Evolutionary conservation across 202 grass and related monocot species (phyloP).

Genomic region (Carex arenaria): DNA sequence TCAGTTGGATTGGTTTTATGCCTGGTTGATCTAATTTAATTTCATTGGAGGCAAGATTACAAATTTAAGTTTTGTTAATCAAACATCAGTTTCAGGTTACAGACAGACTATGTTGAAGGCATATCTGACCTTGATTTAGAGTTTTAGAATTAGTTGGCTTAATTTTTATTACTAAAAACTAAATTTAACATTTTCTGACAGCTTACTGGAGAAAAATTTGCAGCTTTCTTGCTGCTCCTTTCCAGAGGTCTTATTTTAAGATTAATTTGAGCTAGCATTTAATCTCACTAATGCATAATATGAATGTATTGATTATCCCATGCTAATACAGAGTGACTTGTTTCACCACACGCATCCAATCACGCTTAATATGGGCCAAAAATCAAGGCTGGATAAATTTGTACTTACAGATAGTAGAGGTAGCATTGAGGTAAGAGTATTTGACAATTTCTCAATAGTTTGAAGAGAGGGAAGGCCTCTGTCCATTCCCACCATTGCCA

Average conservation of each 20-base stretch:
- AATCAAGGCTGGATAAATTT: not conserved
- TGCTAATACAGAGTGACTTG: not conserved
- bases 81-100: not conserved
- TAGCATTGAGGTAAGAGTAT: conserved; percentile 74
- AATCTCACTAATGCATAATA: not conserved
- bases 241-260: not conserved
- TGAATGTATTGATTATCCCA: not conserved
- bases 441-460: conserved; percentile 64
- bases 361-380: not conserved
- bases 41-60: not conserved
- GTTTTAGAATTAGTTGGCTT: not conserved
- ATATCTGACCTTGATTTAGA: not conserved
- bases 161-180: not conserved
- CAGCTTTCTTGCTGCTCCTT: not conserved
- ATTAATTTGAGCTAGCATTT: not conserved
- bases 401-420: conserved; percentile 75
- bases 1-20: not conserved
- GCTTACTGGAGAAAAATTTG: not conserved
- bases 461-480: conserved; percentile 55
- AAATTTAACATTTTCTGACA: not conserved
- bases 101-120: not conserved
- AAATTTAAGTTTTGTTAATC: not conserved
- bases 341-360: not conserved
- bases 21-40: not conserved
- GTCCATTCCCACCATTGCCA: conserved; percentile 67